A percentile compares a stretch with the other conserved stretches of the same genome.
phyloP scores from a whole-genome alignment of 805 yeast species.

The Zygosaccharomyces kombuchaensis region DNA sequence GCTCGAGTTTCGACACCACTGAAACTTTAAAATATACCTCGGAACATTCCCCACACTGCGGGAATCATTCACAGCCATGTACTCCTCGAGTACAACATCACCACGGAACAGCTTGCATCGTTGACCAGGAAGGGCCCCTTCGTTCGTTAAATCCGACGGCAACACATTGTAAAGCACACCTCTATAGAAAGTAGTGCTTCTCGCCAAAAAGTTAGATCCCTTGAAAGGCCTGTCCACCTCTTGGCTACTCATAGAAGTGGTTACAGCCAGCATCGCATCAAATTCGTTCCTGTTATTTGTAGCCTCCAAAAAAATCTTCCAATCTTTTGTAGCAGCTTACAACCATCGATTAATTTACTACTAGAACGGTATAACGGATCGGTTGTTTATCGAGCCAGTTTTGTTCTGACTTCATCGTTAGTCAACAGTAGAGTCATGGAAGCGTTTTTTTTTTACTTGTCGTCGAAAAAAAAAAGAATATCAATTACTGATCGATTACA shows the following conservation, averaged over 20 bases:
- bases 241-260: constrained; percentile 8
- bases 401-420: constrained; percentile 5
- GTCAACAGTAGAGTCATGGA: constrained; percentile 1
- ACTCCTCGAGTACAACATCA: constrained; percentile 19
- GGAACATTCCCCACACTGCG: constrained; percentile 14
- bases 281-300: background rate
- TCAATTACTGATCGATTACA: background rate
- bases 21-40: constrained; percentile 20
- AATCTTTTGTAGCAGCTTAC: background rate
- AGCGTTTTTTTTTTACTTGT: background rate
- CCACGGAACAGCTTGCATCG: constrained; percentile 20
- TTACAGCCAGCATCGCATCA: constrained; percentile 11
- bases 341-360: background rate
- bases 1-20: constrained; percentile 11
- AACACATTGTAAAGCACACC: constrained; percentile 18
- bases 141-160: constrained; percentile 17
- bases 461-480: background rate
- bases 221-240: background rate
- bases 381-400: background rate
- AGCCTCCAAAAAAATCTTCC: background rate
- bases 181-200: constrained; percentile 12
- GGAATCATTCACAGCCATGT: constrained; percentile 9
- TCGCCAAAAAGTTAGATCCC: background rate
- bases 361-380: background rate
- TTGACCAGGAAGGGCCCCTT: constrained; percentile 6